Base-by-base conservation (phyloP, 495 filamentous ascomycete genomes). In the Aspergillus ostianus region DNA sequence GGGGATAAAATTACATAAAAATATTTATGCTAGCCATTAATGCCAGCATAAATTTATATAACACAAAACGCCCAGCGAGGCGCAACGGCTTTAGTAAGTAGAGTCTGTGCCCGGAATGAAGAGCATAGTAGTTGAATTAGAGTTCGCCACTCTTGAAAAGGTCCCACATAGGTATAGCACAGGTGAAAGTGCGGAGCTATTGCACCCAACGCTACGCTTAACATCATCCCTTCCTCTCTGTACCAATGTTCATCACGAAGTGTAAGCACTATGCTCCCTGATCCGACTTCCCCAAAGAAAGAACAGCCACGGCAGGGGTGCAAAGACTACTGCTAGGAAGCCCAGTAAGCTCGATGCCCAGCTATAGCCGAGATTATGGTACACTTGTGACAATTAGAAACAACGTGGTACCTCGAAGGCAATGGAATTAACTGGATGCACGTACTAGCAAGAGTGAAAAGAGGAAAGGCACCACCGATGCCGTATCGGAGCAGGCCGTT, bases 401-500 rank as follows among this genome's bases (percentile, higher is more conserved):
- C 21, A 0, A 56, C 4, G 13, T 1, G 7, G 17, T 9, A 9
- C 6, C 19, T 9, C 26, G 61, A 41, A 13, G 50, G 2, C 26
- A 1, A 7, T 26, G 2, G 44, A n/a, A 26, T 2, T 2, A 26
- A 26, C 4, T 26, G 23, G 23, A 26, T 26, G 23, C 50, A 47
- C 51, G 32, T 53, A 85, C 82, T 84, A 57, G 80, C 78, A 13
- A 83, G 63, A 4, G 82, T 82, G 59, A 88, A 87, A 0, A 92
- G 77, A 6, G 89, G 89, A 64, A 90, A 91, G 3, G 76, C 82
- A 19, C 83, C 84, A 2, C 82, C 86, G 19, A 88, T 60, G 0
- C 71, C 65, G 61, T 91, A 91, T 30, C 89, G 77, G 4, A 85
- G 71, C 26, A 92, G 69, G 10, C 85, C 84, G 57, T 89, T 88